A percentile compares a stretch with the other conserved stretches of the same genome.
phyloP scores from a whole-genome alignment of 345 rosid species.

The Aegle marmelos region DNA sequence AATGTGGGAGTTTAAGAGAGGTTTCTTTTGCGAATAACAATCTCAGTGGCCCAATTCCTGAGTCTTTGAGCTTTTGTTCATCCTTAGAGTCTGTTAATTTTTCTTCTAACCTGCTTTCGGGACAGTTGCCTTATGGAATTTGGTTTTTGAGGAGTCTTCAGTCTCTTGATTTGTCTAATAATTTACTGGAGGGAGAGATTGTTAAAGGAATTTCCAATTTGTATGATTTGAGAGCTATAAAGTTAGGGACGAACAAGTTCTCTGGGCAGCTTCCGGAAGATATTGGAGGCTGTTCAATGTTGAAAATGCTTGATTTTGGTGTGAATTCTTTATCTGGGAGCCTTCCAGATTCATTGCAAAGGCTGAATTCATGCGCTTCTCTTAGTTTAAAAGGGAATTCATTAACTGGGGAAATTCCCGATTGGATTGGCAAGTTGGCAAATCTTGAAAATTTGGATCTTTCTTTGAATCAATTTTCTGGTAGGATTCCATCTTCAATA shows the following conservation, averaged over 20 bases:
- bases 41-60: slow-evolving; percentile 66
- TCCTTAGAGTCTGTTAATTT: slow-evolving; percentile 53
- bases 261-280: slow-evolving; percentile 61
- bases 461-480: slow-evolving; percentile 65
- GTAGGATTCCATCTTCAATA: slow-evolving; percentile 47
- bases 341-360: slow-evolving; percentile 66
- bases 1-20: slow-evolving; percentile 69
- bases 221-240: slow-evolving; percentile 49
- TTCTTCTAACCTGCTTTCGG: slow-evolving; percentile 70
- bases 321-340: slow-evolving; percentile 59
- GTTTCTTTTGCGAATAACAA: slow-evolving; percentile 68
- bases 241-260: slow-evolving; percentile 55
- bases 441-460: slow-evolving; percentile 73
- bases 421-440: slow-evolving; percentile 68
- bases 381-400: slow-evolving; percentile 55
- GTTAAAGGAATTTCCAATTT: slow-evolving; percentile 53
- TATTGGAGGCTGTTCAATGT: slow-evolving; percentile 55
- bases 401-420: slow-evolving; percentile 57
- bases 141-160: slow-evolving; percentile 64
- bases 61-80: slow-evolving; percentile 59
- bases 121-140: slow-evolving; percentile 51
- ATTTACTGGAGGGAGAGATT: slow-evolving; percentile 62
- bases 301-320: slow-evolving; percentile 60
- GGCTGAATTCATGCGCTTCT: slow-evolving; percentile 43
- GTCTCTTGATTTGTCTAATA: slow-evolving; percentile 64